Conservation (phyloP, 305 asterid species). For the Solanum aculeatissimum region DNA sequence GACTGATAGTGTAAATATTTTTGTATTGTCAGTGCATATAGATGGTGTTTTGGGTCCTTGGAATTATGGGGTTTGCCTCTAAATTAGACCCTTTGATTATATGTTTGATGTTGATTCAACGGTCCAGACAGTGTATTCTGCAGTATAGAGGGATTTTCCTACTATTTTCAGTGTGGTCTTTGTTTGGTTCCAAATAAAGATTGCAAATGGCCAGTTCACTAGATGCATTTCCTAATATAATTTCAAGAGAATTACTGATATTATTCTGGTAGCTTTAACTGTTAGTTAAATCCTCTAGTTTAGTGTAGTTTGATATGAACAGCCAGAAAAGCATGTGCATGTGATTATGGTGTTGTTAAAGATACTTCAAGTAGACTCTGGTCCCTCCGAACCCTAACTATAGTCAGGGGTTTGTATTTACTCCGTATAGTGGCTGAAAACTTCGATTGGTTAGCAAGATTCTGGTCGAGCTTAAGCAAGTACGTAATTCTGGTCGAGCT, state of each 20-base stretch:
- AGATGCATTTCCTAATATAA: neutral
- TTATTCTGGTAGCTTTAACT: neutral
- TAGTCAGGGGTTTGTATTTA: neutral
- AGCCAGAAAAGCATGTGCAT: neutral
- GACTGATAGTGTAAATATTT: neutral
- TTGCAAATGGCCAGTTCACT: neutral
- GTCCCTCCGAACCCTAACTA: neutral
- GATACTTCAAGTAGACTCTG: neutral
- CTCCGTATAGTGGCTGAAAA: neutral
- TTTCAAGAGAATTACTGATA: neutral
- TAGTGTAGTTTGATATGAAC: neutral
- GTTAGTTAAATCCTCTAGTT: neutral
- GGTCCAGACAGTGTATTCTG: no score
- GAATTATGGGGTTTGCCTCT: no score
- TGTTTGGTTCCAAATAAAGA: no score
- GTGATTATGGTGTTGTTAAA: neutral
- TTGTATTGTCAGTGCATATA: neutral
- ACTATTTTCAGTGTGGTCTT: no score
- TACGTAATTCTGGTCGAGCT: neutral
- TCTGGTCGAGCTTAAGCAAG: neutral
- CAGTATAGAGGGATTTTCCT: no score
- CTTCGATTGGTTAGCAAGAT: neutral
- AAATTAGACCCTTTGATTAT: no score
- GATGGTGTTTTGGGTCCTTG: no score
- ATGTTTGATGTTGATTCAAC: no score